Percentiles rank a stretch among this genome's conserved stretches.
Evolutionary conservation across 1,139 yeast species (phyloP).

Genomic region (Yamadazyma friedrichii): DNA sequence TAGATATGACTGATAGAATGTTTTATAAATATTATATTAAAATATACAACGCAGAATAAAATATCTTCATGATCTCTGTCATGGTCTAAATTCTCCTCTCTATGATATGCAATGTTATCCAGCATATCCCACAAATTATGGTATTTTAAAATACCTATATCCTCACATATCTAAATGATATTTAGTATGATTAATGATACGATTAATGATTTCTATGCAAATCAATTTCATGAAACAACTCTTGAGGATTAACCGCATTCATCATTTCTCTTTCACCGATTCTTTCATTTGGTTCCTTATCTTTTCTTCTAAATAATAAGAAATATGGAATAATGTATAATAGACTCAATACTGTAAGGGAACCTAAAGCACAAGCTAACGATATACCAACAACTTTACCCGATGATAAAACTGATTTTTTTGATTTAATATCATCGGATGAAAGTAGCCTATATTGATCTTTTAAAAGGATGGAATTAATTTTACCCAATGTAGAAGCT

Average conservation of each 20-base stretch:
- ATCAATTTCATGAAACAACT: slow-evolving; percentile 60
- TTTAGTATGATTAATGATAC: no score
- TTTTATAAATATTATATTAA: no score
- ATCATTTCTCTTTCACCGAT: slow-evolving; percentile 70
- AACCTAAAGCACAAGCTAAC: slow-evolving; percentile 82
- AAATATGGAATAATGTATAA: slow-evolving; percentile 57
- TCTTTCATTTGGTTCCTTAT: slow-evolving; percentile 38
- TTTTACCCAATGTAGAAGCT: slow-evolving; percentile 25
- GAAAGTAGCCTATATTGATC: slow-evolving; percentile 40
- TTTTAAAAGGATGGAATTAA: slow-evolving; percentile 34
- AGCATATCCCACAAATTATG: no score
- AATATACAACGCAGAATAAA: no score
- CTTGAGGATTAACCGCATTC: slow-evolving; percentile 63
- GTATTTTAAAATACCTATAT: no score
- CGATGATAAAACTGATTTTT: slow-evolving; percentile 25
- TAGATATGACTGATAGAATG: no score
- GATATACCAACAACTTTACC: slow-evolving; percentile 90
- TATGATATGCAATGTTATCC: no score
- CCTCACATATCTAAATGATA: no score
- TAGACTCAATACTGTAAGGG: slow-evolving; percentile 66
- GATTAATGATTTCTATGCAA: slow-evolving; percentile 31
- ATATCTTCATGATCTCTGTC: no score
- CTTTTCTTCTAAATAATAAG: slow-evolving; percentile 46
- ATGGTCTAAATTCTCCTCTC: no score
- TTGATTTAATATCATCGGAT: slow-evolving; percentile 29